Conservation (phyloP, 2,329 filamentous ascomycete species). For the Westerdykella aurantiaca region DNA sequence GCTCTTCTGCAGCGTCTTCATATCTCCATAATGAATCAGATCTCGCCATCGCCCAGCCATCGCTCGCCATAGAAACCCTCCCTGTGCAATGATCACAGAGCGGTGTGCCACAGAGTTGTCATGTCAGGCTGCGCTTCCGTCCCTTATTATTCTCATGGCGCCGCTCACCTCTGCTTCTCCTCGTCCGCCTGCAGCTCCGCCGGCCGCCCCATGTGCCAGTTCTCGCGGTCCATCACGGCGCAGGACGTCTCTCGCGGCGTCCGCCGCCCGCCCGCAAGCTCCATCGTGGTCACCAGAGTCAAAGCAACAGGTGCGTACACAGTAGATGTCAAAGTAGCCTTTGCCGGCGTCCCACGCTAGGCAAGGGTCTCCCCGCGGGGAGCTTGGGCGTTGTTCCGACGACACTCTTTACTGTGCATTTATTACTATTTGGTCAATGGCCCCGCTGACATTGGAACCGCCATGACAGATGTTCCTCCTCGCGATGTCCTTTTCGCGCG, state of each 20-base stretch:
- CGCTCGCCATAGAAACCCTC: background rate
- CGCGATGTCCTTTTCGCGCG: background rate
- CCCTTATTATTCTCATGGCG: background rate
- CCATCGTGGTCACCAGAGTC: too few species aligned
- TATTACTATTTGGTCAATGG: background rate
- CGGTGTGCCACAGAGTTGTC: background rate
- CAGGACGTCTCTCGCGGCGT: slow-evolving; percentile 12
- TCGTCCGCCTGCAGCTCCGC: slow-evolving; percentile 25
- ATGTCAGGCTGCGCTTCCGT: background rate
- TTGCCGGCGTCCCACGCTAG: slow-evolving; percentile 2
- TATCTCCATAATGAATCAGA: background rate
- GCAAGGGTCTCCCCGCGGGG: slow-evolving; percentile 1
- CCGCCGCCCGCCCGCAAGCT: background rate
- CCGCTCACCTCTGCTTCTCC: slow-evolving; percentile 8
- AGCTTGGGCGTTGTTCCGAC: background rate
- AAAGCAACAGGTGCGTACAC: slow-evolving; percentile 3
- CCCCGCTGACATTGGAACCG: slow-evolving; percentile 16
- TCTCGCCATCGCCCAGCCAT: background rate
- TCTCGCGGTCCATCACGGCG: slow-evolving; percentile 21
- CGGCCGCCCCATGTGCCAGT: slow-evolving; percentile 27
- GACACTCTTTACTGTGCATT: background rate
- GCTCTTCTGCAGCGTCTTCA: too few species aligned
- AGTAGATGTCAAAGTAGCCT: background rate
- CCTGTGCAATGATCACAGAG: background rate
- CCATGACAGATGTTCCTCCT: slow-evolving; percentile 4